phyloP scores from a whole-genome alignment of 78 protist genomes.

The Guillardia theta region DNA sequence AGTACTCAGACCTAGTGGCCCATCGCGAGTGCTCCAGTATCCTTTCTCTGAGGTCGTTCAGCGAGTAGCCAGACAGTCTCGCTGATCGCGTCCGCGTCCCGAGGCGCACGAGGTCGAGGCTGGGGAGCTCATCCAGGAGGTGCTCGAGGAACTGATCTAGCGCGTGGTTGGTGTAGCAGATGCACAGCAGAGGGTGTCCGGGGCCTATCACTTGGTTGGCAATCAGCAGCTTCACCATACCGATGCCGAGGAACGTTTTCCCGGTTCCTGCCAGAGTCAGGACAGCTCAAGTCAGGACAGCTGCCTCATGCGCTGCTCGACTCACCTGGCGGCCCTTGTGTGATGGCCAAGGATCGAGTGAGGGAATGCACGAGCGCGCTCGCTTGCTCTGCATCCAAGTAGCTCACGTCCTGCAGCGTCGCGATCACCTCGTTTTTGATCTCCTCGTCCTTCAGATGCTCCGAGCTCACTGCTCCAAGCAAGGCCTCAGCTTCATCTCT shows the following conservation, averaged over 20 bases:
- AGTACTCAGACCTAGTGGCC: too few relatives aligned
- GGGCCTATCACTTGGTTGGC: neutral
- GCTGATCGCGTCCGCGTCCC: neutral
- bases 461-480: neutral
- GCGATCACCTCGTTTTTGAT: too few relatives aligned
- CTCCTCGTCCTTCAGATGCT: neutral
- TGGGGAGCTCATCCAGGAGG: neutral
- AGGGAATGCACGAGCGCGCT: neutral
- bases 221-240: neutral
- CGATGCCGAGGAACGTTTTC: neutral
- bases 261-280: neutral
- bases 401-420: neutral
- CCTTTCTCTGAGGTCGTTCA: neutral
- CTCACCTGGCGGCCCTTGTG: neutral
- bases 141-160: slow-evolving; percentile 78
- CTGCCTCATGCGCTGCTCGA: neutral
- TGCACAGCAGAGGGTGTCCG: neutral
- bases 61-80: neutral
- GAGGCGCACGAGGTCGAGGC: neutral
- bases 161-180: slow-evolving; percentile 86
- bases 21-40: too few relatives aligned
- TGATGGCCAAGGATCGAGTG: neutral
- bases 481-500: neutral
- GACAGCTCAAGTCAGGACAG: neutral
- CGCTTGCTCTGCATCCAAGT: neutral